Percentiles rank a stretch among this genome's conserved stretches.
These are phyloP conservation scores for Xylariaceae sp. DNA, from an alignment of 2,329 filamentous ascomycete genomes.

Conservation along the genomic window DNA sequence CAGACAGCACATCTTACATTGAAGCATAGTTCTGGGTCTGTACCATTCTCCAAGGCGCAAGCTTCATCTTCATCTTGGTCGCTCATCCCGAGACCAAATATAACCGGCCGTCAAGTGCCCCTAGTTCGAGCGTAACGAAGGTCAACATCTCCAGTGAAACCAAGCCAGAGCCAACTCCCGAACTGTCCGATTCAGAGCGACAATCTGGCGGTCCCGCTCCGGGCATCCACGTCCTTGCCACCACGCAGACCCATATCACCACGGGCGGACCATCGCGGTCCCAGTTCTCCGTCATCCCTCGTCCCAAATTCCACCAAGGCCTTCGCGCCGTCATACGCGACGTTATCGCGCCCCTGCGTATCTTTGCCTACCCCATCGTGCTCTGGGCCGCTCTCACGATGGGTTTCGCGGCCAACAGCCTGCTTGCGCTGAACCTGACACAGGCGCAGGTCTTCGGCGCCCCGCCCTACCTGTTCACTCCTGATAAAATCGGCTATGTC, in stretches of 20 bases:
- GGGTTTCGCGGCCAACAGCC: slow-evolving; percentile 27
- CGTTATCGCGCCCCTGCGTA: slow-evolving; percentile 22
- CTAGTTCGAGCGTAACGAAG: neutral
- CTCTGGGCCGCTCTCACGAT: slow-evolving; percentile 24
- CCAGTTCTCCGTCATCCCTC: slow-evolving; percentile 24
- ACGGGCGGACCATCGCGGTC: slow-evolving; percentile 14
- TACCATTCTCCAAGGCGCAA: slow-evolving; percentile 26
- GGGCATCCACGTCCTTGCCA: neutral
- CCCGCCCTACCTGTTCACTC: slow-evolving; percentile 40
- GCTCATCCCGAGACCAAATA: slow-evolving; percentile 28
- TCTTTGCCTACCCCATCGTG: slow-evolving; percentile 27
- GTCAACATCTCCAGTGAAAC: neutral
- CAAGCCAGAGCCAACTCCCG: neutral
- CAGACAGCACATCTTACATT: neutral
- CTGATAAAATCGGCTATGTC: slow-evolving; percentile 40
- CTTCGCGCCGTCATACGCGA: slow-evolving; percentile 18
- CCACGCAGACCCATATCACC: slow-evolving; percentile 5
- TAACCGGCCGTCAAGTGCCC: slow-evolving; percentile 14
- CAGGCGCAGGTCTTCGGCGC: slow-evolving; percentile 41
- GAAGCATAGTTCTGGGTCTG: slow-evolving; percentile 28
- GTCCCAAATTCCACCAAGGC: slow-evolving; percentile 13
- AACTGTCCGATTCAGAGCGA: neutral
- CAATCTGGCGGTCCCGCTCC: neutral
- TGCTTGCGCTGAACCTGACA: slow-evolving; percentile 46
- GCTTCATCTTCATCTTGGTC: slow-evolving; percentile 21